Evolutionary conservation across 192 early-diverging fungal genomes (phyloP), one percentile per base, ranked within the genome.

Genomic region (Coemansia sp.): DNA sequence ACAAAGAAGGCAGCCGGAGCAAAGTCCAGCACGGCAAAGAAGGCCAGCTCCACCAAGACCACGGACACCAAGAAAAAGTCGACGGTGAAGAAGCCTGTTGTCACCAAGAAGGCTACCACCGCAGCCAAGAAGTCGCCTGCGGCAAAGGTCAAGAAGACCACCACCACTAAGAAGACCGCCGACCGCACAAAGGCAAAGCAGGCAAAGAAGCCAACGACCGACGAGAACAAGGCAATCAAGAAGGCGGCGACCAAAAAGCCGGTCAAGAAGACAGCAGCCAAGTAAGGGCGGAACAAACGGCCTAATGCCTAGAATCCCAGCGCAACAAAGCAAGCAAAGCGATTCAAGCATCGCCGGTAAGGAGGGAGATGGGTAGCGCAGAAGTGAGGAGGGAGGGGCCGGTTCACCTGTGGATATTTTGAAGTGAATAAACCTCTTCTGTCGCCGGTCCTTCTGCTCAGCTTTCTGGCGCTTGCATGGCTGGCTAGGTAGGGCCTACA

Each of bases 161-260:
- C 41, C 19, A 40, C 66, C 22, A 45, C 66, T 47, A 75, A 75
- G 68, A 74, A 70, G 68, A 39, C 65, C 48, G 63, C 61, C 21
- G 62, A 65, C 51, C 58, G 47, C 8, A n/a, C 61, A 36, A 54
- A 42, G 61, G 48, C 54, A 12, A 71, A 65, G 62, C n/a, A 46
- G 39, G 2, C 65, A 16, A 49, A 49, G 51, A 54, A 54, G 51
- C 51, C 51, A 54, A 54, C 22, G 51, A 54, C 51, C 51, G 19
- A 54, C 51, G 51, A 68, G 66, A 68, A 68, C 58, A 39, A 49
- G 12, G 60, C 46, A 15, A 26, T 64, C 60, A 76, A 76, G 74
- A 74, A 68, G 72, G n/a, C 62, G 22, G 47, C 7, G 64, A 60
- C 52, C 62, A 77, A 68, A 54, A 74, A 74, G 70, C 45, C 61